These are phyloP conservation scores for Ophiosphaerella narmari DNA, from an alignment of 2,329 filamentous ascomycete genomes.

Conservation along the genomic window DNA sequence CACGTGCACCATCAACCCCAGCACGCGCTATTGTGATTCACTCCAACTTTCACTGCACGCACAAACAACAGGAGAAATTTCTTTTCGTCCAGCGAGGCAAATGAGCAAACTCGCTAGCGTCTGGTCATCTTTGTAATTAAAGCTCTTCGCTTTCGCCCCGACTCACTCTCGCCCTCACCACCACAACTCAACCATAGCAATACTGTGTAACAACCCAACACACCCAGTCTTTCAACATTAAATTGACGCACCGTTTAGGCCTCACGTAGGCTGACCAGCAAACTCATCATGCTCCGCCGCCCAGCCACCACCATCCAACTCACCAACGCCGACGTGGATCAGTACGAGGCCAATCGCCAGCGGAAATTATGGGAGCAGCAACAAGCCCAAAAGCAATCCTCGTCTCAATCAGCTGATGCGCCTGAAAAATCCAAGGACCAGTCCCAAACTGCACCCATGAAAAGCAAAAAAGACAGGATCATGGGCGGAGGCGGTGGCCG, in stretches of 20 bases:
- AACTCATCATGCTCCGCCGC: constrained; percentile 64
- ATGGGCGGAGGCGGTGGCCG: constrained; percentile 27
- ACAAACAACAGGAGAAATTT: background rate
- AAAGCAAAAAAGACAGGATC: constrained; percentile 38
- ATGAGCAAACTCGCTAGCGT: background rate
- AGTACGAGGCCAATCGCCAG: constrained; percentile 67
- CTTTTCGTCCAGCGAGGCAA: constrained; percentile 1
- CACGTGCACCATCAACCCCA: background rate
- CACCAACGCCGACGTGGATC: constrained; percentile 71
- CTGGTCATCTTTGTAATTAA: constrained; percentile 2
- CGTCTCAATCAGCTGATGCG: constrained; percentile 22
- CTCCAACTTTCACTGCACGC: background rate
- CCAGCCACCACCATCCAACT: constrained; percentile 70
- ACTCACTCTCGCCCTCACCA: background rate
- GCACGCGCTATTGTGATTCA: constrained; percentile 1
- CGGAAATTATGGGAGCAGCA: constrained; percentile 36
- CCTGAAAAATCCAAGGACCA: constrained; percentile 21
- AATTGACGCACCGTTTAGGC: too few species aligned
- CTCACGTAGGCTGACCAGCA: background rate
- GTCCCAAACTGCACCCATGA: constrained; percentile 10
- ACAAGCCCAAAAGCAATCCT: constrained; percentile 12
- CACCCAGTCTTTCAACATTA: constrained; percentile 6
- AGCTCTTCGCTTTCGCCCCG: background rate
- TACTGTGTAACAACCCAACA: background rate
- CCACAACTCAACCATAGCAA: background rate